A percentile compares a stretch with the other conserved stretches of the same genome.
Conservation (phyloP, 495 filamentous ascomycete genomes). For the Neurospora hispaniola region DNA sequence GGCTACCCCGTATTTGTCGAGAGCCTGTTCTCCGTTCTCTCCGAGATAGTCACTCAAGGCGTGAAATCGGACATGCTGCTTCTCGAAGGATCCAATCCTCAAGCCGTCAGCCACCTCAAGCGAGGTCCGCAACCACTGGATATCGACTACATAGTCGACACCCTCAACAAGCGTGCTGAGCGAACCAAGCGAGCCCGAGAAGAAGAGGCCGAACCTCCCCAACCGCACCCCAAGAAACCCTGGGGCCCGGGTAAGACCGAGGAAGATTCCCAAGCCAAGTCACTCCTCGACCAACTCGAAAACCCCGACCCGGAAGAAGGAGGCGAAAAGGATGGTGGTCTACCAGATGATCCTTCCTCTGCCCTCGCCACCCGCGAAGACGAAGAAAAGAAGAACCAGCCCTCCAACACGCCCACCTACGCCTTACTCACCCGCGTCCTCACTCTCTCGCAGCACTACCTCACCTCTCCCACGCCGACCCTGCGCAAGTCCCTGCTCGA, state of each 20-base stretch:
- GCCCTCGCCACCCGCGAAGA: neutral
- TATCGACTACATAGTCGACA: conserved; percentile 9
- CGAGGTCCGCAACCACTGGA: neutral
- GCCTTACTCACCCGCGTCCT: conserved; percentile 57
- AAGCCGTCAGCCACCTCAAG: conserved; percentile 29
- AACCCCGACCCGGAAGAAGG: conserved; percentile 1
- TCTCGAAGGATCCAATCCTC: conserved; percentile 19
- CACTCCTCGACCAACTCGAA: conserved; percentile 30
- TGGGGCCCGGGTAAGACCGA: conserved; percentile 31
- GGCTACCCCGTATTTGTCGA: conserved; percentile 84
- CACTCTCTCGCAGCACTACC: conserved; percentile 66
- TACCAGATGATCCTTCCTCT: neutral
- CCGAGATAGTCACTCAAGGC: conserved; percentile 72
- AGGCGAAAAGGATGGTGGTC: conserved; percentile 8
- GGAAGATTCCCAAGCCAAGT: conserved; percentile 24
- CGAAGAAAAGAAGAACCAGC: conserved; percentile 35
- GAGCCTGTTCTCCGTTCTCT: conserved; percentile 70
- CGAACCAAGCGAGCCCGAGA: conserved; percentile 7
- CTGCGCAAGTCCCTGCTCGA: conserved; percentile 67
- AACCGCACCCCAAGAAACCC: conserved; percentile 14
- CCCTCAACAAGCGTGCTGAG: conserved; percentile 13
- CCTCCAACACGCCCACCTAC: conserved; percentile 44
- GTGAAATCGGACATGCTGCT: conserved; percentile 51
- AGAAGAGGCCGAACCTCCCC: conserved; percentile 18
- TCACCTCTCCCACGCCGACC: conserved; percentile 69